Evolutionary conservation across 495 filamentous ascomycete species (phyloP).

Genomic region (Lindgomyces ingoldianus): DNA sequence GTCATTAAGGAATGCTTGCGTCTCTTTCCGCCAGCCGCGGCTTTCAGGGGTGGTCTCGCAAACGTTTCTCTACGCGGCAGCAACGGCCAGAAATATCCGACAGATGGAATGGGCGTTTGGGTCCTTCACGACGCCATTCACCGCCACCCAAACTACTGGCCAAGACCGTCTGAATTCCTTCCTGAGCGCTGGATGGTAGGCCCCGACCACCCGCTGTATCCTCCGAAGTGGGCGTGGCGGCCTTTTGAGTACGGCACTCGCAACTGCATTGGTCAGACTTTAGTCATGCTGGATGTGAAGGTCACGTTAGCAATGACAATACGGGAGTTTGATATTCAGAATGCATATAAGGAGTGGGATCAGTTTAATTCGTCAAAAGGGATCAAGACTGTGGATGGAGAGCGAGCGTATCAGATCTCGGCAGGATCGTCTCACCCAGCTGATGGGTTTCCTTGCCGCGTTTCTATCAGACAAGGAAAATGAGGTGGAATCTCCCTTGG

Average conservation of each 20-base stretch:
- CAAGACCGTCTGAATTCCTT: neutral
- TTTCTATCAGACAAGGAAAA: neutral
- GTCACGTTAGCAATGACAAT: slow-evolving; percentile 50
- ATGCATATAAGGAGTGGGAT: slow-evolving; percentile 51
- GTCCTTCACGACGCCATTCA: slow-evolving; percentile 5
- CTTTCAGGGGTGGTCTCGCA: neutral
- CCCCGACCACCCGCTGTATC: slow-evolving; percentile 42
- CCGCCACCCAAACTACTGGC: neutral
- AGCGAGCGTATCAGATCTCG: slow-evolving; percentile 41
- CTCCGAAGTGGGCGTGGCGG: slow-evolving; percentile 36
- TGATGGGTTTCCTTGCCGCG: slow-evolving; percentile 26
- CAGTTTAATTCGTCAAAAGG: slow-evolving; percentile 32
- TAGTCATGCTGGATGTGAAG: slow-evolving; percentile 54
- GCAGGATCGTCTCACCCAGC: slow-evolving; percentile 23
- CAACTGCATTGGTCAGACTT: slow-evolving; percentile 40
- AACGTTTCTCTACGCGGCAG: neutral
- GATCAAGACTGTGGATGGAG: slow-evolving; percentile 34
- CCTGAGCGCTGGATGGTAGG: neutral
- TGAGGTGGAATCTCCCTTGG: no score
- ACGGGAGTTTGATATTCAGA: slow-evolving; percentile 51
- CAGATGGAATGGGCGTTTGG: slow-evolving; percentile 1
- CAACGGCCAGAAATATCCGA: slow-evolving; percentile 1
- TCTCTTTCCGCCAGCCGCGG: slow-evolving; percentile 5
- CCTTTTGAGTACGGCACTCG: slow-evolving; percentile 44
- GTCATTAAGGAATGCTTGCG: slow-evolving; percentile 15